A percentile compares a stretch with the other conserved stretches of the same genome.
phyloP scores from a whole-genome alignment of 768 basidiomycete genomes.

The Phanerochaete sordida region DNA sequence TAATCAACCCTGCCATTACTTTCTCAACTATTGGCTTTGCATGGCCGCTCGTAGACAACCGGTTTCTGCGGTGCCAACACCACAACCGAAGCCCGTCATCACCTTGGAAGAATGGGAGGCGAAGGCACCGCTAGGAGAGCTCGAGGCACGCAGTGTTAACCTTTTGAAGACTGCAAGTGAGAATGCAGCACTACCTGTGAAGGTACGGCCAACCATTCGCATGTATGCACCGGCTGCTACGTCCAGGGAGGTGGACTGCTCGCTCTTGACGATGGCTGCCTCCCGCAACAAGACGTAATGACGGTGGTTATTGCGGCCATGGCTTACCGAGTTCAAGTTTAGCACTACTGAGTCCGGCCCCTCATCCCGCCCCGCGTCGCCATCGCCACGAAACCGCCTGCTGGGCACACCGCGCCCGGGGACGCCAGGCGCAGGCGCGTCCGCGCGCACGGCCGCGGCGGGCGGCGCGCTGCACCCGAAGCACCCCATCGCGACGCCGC shows the following conservation, averaged over 20 bases:
- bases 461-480: constrained; percentile 67
- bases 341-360: constrained; percentile 35
- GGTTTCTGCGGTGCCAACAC: constrained; percentile 1
- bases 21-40: background rate
- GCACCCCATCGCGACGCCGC: constrained; percentile 81
- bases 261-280: too few species aligned
- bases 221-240: background rate
- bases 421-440: constrained; percentile 5
- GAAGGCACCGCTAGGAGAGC: constrained; percentile 70
- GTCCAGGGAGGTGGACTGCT: background rate
- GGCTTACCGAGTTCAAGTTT: constrained; percentile 31
- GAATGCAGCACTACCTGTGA: constrained; percentile 61
- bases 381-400: constrained; percentile 24
- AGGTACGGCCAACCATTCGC: constrained; percentile 44
- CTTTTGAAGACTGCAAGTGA: constrained; percentile 61
- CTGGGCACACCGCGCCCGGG: constrained; percentile 16
- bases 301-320: background rate
- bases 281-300: too few species aligned
- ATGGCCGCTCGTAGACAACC: background rate
- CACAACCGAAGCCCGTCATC: constrained; percentile 43
- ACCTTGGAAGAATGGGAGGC: constrained; percentile 91
- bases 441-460: constrained; percentile 6
- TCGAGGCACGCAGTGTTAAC: constrained; percentile 63
- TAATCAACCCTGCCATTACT: too few species aligned
- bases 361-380: constrained; percentile 46